Percentiles rank a stretch among this genome's conserved stretches.
phyloP scores from a whole-genome alignment of 345 rosid species.

The Firmiana major region DNA sequence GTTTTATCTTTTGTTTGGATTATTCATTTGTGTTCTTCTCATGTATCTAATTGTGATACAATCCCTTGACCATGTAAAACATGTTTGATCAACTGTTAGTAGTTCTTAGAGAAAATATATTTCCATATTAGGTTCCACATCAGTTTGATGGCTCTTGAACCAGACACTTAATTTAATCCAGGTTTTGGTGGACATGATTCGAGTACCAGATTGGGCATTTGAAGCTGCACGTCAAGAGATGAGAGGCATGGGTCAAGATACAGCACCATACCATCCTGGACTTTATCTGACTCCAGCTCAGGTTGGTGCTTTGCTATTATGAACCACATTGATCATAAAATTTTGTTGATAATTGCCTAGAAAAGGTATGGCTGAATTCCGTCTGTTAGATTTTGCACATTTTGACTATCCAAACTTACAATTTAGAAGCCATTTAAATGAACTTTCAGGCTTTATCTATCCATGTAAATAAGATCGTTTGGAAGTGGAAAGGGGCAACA shows the following conservation, averaged over 20 bases:
- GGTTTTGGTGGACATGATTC: conserved; percentile 93
- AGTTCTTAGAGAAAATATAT: background rate
- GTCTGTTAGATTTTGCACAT: background rate
- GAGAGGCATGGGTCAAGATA: conserved; percentile 92
- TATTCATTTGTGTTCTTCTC: background rate
- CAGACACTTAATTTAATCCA: conserved; percentile 25
- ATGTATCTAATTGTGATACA: background rate
- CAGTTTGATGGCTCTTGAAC: background rate
- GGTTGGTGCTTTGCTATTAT: conserved; percentile 34
- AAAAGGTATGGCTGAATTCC: background rate
- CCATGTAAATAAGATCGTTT: background rate
- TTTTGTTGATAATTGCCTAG: background rate
- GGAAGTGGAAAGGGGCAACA: background rate
- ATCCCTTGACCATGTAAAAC: background rate
- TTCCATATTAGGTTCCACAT: background rate
- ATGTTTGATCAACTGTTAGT: background rate
- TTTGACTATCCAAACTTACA: background rate
- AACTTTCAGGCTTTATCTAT: background rate
- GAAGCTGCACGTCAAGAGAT: conserved; percentile 99
- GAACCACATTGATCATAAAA: background rate
- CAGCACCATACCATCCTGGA: conserved; percentile 93
- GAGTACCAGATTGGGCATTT: conserved; percentile 99
- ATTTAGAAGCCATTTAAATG: background rate
- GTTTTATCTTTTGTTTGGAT: background rate
- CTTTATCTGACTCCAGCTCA: conserved; percentile 90